Evolutionary conservation across 2,329 filamentous ascomycete genomes (phyloP), one percentile per base, ranked within the genome.

Genomic region (Phialophora macrospora): DNA sequence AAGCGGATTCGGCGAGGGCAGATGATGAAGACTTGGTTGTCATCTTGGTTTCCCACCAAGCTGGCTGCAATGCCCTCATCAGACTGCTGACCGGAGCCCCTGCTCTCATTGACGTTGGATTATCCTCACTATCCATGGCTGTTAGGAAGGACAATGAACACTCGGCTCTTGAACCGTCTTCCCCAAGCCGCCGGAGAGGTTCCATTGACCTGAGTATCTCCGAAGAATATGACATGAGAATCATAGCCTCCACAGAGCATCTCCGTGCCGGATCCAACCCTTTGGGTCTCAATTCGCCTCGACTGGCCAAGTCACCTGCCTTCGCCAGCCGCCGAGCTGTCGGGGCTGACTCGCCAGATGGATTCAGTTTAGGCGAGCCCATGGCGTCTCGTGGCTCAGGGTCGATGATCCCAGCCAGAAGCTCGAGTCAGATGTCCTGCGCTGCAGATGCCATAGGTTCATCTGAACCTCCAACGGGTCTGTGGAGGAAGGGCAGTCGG

Each of bases 61-160:
- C 95, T 14, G 95, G 95, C 46, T 97, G 94, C 79, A 99, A 99
- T 79, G 95, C 95, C 2, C 80, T 99, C 52, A 93, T 99, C 68
- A 93, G 94, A 12, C 93, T 93, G 28, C 86, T 99, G 70, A 96
- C 93, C 0, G 91, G 94, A 66, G 91, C 97, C 73, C 94, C 95
- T 0, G 93, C 96, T 0, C 83, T 99, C 14, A 87, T 96, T 73
- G 93, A 98, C 74, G 90, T 98, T 17, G 90, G 89, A 30, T 91
- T 96, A 79, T 91, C 94, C 0, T 97, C 93, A 3, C 83, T 99
- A 56, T 97, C 94, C 1, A 90, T 97, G 88, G 94, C 94, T 4
- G 84, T 89, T 17, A 84, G 88, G 57, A 89, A 88, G 67, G 73
- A 58, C 71, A 70, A 22, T 56, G 73, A 46, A 66, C 69, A 17